A percentile compares a stretch with the other conserved stretches of the same genome.
phyloP scores from a whole-genome alignment of 345 rosid genomes.

The Syzygium aqueum region DNA sequence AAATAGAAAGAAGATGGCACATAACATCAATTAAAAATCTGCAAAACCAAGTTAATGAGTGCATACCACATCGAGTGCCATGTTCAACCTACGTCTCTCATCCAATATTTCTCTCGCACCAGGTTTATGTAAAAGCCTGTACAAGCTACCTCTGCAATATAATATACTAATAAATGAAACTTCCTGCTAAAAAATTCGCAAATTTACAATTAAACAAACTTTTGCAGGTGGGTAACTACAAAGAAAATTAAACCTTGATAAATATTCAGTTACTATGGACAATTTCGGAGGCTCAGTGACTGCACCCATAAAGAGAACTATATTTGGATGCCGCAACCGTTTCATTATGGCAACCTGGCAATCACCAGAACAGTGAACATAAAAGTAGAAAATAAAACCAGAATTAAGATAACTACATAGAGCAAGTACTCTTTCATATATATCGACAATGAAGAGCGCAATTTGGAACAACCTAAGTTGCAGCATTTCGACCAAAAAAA shows the following conservation, averaged over 20 bases:
- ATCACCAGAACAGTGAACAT: background rate
- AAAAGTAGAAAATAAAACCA: background rate
- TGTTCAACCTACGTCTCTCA: conserved; percentile 84
- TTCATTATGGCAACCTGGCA: conserved; percentile 95
- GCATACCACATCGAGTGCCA: conserved; percentile 98
- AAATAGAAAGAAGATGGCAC: conserved; percentile 1
- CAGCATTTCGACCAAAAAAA: background rate
- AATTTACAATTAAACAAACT: background rate
- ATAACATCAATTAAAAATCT: background rate
- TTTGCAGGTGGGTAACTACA: background rate
- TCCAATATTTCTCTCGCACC: conserved; percentile 79
- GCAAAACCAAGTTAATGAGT: conserved; percentile 2
- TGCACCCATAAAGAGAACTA: conserved; percentile 99
- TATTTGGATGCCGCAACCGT: conserved; percentile 96
- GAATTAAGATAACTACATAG: background rate
- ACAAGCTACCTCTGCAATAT: conserved; percentile 90
- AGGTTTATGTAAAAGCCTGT: conserved; percentile 81
- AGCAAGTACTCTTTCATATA: background rate
- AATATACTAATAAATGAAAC: conserved; percentile 1
- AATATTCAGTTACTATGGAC: conserved; percentile 96
- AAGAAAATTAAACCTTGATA: conserved; percentile 57
- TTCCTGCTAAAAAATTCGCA: background rate
- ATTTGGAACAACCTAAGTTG: background rate
- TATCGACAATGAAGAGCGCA: background rate
- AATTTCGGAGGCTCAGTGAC: conserved; percentile 95